These are phyloP conservation scores for Russula abietina DNA, from an alignment of 768 basidiomycete species.

Conservation along the genomic window DNA sequence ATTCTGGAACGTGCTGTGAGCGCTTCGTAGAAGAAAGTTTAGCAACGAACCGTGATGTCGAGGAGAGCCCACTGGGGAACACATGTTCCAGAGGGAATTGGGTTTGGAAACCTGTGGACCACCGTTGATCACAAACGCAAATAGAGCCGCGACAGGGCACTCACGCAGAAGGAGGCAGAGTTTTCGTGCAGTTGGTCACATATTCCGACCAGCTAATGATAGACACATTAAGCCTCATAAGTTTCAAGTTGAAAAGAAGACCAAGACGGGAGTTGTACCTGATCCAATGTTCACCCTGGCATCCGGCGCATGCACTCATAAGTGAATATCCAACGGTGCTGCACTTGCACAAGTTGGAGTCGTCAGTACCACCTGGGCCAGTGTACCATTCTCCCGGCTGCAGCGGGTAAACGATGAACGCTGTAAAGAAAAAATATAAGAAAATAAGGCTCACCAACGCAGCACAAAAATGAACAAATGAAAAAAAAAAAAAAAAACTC, in stretches of 20 bases:
- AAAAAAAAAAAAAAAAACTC: background rate
- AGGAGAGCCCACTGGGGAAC: conserved; percentile 1
- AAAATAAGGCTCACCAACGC: background rate
- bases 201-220: background rate
- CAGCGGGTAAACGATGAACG: background rate
- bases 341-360: background rate
- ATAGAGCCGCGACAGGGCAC: too few relatives aligned
- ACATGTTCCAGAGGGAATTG: background rate
- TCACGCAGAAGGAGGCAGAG: background rate
- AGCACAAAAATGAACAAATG: background rate
- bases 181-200: background rate
- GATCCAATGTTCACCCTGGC: background rate
- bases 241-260: background rate
- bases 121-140: background rate
- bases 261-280: background rate
- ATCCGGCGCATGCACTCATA: conserved; percentile 5
- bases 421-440: background rate
- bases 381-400: background rate
- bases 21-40: background rate
- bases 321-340: background rate
- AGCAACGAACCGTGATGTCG: background rate
- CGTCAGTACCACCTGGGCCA: background rate
- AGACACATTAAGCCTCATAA: background rate
- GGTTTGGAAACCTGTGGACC: conserved; percentile 3
- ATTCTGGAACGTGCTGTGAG: background rate